Base-by-base conservation (phyloP, 2,329 filamentous ascomycete genomes). In the Colletotrichum sp. region DNA sequence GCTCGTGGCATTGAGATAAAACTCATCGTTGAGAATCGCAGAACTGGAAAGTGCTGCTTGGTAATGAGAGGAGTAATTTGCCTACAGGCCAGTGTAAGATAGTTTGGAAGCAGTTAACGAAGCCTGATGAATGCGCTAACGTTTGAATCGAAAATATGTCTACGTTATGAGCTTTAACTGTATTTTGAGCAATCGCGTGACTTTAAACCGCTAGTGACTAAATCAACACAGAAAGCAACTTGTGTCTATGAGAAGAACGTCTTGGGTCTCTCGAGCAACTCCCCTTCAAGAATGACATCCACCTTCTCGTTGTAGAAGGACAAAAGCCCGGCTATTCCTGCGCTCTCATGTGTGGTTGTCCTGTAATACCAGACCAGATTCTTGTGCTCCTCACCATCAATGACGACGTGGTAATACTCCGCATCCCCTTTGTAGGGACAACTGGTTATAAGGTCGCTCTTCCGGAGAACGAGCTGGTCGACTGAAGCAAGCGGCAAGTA, bases 231-330 rank as follows among this genome's bases (percentile, higher is more conserved):
- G 10, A 3, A 16, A 12, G 32, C 7, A 9, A 5, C 8, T 5
- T 13, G 3, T 3, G 44, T 30, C 60, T 24, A 68, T 0, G 74
- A 75, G 28, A 83, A 83, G 16, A 77, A 74, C 1, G 79, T 80
- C 76, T 81, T 80, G 12, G 84, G 84, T n/a, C 79, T 78, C 55
- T 81, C 78, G 69, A 84, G 49, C 39, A 81, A 76, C 70, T 83
- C 80, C 1, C 92, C 92, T 76, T 92, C 90, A 8, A 93, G 78
- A 72, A 86, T 84, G n/a, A 94, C 87, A 76, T 93, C 90, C 2
- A 94, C 91, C 82, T 92, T 92, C 81, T 94, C 93, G 77, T 94
- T 93, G 77, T 93, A 94, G 76, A 94, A 94, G 79, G 92, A 93
- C 68, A 93, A 63, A 63, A 87, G 80, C 3, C 92, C 91, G 2